Conservation (phyloP, 2,329 filamentous ascomycete genomes). For the Rosellinia necatrix region DNA sequence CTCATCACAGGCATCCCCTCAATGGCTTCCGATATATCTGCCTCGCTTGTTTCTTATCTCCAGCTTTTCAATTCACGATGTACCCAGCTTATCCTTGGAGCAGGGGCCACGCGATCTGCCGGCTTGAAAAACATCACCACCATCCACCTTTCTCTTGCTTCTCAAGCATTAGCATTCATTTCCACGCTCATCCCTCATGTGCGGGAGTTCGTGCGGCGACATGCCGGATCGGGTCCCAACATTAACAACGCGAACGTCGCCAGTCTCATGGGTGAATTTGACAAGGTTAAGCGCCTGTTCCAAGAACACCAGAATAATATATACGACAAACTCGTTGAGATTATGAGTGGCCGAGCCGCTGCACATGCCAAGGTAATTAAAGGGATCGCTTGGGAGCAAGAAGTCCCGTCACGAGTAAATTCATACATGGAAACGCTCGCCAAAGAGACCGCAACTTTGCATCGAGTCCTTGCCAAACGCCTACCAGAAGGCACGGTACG, state of each 20-base stretch:
- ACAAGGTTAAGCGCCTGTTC: slow-evolving; percentile 80
- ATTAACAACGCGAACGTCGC: slow-evolving; percentile 53
- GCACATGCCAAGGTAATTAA: slow-evolving; percentile 77
- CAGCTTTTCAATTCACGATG: slow-evolving; percentile 95
- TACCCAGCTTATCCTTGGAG: slow-evolving; percentile 94
- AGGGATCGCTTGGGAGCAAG: slow-evolving; percentile 74
- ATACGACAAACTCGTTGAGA: slow-evolving; percentile 90
- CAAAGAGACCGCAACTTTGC: slow-evolving; percentile 83
- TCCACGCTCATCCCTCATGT: slow-evolving; percentile 87
- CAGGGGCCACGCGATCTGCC: slow-evolving; percentile 85
- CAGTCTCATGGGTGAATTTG: slow-evolving; percentile 78
- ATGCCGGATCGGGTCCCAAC: slow-evolving; percentile 56
- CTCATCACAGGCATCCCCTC: slow-evolving; percentile 85
- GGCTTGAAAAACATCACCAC: slow-evolving; percentile 96
- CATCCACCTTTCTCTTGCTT: slow-evolving; percentile 89
- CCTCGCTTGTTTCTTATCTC: slow-evolving; percentile 80
- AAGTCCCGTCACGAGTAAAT: slow-evolving; percentile 54
- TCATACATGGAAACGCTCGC: slow-evolving; percentile 84
- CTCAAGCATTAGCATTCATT: slow-evolving; percentile 86
- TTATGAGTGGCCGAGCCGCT: slow-evolving; percentile 79
- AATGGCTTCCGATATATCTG: slow-evolving; percentile 82
- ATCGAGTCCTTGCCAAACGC: slow-evolving; percentile 82
- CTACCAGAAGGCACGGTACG: slow-evolving; percentile 75
- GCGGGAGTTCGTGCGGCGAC: slow-evolving; percentile 86
- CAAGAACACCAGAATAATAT: slow-evolving; percentile 92